Base-by-base conservation (phyloP, 106 monocot genomes). In the Dioscorea alata region DNA sequence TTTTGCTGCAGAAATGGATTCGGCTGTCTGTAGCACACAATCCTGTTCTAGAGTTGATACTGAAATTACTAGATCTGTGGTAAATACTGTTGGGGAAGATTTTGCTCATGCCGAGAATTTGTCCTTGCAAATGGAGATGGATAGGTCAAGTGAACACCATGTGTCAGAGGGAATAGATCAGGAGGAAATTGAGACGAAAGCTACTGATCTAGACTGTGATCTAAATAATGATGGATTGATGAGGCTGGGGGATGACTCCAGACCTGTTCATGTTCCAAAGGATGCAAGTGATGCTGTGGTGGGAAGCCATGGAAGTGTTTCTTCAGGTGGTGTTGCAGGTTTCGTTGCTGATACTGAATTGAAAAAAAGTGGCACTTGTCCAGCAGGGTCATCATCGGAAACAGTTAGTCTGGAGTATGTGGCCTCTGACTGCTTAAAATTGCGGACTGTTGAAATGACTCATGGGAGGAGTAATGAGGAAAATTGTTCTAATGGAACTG, bases 1-100 rank as follows among this genome's bases (percentile, higher is more conserved):
- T 61, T 80, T 74, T 67, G 78, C 69, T 68, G 77, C 67, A 32
- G 93, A 86, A 64, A 84, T 88, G 72, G 88, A 88, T 73, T 88
- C 83, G 15, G 80, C 83, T 23, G 77, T 88, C 24, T 81, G 95
- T 49, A 88, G 78, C 64, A 82, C 71, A 17, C 84, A 90, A n/a
- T 90, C 87, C 8, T 87, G 80, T 66, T 84, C 85, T 10, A 88
- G 85, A 64, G 48, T 76, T 23, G 87, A 81, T 71, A 62, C 14
- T 13, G 87, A 94, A 22, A 65, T 77, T 23, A 75, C 71, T 12
- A 67, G 70, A 50, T 72, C 78, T n/a, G 50, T 48, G 19, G 63
- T 65, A 59, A 73, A 82, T 51, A 51, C 24, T 14, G 48, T 16
- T 7, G 56, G 60, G 75, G 78, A 77, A 64, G 81, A n/a, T 23